Evolutionary conservation across 352 stramenopile genomes (phyloP), one percentile per base, ranked within the genome.

Genomic region (Pilasporangium apinafurcum): DNA sequence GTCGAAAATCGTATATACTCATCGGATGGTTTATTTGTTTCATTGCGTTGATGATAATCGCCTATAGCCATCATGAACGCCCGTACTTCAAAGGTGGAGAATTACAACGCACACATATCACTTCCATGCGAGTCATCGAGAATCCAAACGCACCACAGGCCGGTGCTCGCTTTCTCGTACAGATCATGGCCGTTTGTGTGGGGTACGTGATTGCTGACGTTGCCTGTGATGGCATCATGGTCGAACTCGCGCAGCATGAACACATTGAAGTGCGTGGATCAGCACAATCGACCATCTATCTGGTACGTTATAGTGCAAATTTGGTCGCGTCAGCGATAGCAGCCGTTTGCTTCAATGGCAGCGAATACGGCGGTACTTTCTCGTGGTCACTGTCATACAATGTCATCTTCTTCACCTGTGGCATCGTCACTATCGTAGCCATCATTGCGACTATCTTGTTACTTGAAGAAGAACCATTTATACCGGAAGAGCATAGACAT

Each of bases 171-270:
- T 92, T 82, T 45, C 51, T 87, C 2, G 35, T 88, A 8, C 51
- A 73, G n/a, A 56, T 86, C 21, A 62, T 80, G 37, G 33, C 86
- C 0, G 72, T 82, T 13, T 78, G 68, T 18, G 51, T 83, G 0
- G 70, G 68, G 25, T 83, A 83, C 39, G 72, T 86, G 21, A 83
- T 86, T 42, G 69, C 72, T 2, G 77, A 83, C 37, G 71, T 86
- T 14, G 67, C 70, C 2, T 80, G 65, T 21, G 74, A 89, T 35
- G 74, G 67, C 3, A 57, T 86, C 37, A 80, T 89, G 61, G 71
- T 86, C 38, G 74, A 85, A 28, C 63, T 83, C 28, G 73, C 77
- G 18, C 77, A 86, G 49, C 64, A 80, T 32, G 73, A 89, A 33
- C 68, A 74, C 14, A 73, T 85, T 8, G 68, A 82, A 18, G 52